Evolutionary conservation across 202 grass and related monocot genomes (phyloP).

Genomic region (Schoenoplectus tabernaemontani): DNA sequence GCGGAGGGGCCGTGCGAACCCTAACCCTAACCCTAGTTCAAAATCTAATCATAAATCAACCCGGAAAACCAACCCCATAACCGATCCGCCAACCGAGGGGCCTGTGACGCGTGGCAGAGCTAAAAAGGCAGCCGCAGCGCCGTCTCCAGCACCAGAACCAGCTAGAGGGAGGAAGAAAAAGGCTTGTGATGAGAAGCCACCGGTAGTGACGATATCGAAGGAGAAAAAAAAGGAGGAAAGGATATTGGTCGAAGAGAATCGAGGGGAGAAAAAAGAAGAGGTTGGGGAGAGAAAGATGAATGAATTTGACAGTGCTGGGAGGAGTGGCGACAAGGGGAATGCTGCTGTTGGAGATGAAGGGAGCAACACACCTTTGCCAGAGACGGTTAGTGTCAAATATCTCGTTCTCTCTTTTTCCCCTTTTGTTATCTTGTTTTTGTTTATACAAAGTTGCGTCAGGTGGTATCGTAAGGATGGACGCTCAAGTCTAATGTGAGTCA

Average conservation of each 20-base stretch:
- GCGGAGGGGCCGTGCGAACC: conserved; percentile 15
- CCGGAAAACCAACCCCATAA: neutral
- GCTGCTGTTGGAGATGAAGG: conserved; percentile 53
- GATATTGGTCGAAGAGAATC: neutral
- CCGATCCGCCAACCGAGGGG: conserved; percentile 15
- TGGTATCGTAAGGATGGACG: neutral
- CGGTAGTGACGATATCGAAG: conserved; percentile 3
- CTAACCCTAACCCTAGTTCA: conserved; percentile 13
- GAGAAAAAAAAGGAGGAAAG: conserved; percentile 15
- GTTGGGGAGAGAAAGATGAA: conserved; percentile 45
- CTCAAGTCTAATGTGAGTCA: neutral
- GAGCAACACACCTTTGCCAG: conserved; percentile 54
- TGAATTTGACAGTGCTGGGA: conserved; percentile 46
- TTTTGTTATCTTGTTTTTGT: neutral
- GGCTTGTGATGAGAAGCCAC: conserved; percentile 13
- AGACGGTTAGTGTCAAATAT: conserved; percentile 39
- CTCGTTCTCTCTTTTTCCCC: neutral
- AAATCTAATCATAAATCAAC: neutral
- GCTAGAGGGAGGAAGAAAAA: conserved; percentile 16
- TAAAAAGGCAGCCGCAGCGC: conserved; percentile 4
- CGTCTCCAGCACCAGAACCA: neutral
- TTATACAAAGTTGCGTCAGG: neutral
- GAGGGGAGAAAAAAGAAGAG: conserved; percentile 22
- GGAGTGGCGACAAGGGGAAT: conserved; percentile 43
- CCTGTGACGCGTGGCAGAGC: conserved; percentile 24